These are phyloP conservation scores for Nitzschia sp. DNA, from an alignment of 108 stramenopile genomes.

Conservation along the genomic window DNA sequence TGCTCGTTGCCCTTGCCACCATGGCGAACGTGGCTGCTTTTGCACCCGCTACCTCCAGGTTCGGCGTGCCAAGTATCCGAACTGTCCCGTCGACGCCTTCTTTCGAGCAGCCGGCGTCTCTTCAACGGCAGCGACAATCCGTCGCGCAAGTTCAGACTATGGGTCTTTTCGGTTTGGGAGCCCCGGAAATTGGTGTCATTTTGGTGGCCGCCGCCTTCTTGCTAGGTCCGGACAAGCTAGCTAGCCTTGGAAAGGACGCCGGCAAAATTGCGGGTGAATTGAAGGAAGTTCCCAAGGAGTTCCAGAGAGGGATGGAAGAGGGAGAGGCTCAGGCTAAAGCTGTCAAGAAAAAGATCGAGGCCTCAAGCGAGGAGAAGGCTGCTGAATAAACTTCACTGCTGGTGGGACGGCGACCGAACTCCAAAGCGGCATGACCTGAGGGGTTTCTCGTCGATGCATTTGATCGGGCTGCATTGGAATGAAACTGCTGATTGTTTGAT, in stretches of 20 bases:
- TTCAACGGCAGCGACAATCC: conserved; percentile 67
- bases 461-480: background rate
- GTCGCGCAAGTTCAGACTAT: conserved; percentile 80
- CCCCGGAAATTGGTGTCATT: conserved; percentile 91
- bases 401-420: background rate
- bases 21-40: conserved; percentile 30
- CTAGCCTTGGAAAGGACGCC: conserved; percentile 90
- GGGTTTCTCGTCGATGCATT: no score
- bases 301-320: conserved; percentile 91
- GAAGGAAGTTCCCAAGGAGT: conserved; percentile 94
- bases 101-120: conserved; percentile 24
- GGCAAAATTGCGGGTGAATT: conserved; percentile 96
- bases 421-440: no score
- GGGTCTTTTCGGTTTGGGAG: conserved; percentile 93
- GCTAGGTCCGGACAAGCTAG: conserved; percentile 92
- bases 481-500: conserved; percentile 59
- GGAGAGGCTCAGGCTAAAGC: conserved; percentile 78
- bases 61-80: background rate
- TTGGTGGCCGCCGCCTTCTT: conserved; percentile 90
- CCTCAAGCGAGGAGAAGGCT: conserved; percentile 7
- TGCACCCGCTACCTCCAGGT: conserved; percentile 21
- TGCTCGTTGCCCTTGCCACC: conserved; percentile 8
- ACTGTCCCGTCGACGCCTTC: background rate
- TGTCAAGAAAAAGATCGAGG: conserved; percentile 3
- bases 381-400: background rate